phyloP scores from a whole-genome alignment of 1,284 basidiomycete genomes.

The Neolentinus lepideus region DNA sequence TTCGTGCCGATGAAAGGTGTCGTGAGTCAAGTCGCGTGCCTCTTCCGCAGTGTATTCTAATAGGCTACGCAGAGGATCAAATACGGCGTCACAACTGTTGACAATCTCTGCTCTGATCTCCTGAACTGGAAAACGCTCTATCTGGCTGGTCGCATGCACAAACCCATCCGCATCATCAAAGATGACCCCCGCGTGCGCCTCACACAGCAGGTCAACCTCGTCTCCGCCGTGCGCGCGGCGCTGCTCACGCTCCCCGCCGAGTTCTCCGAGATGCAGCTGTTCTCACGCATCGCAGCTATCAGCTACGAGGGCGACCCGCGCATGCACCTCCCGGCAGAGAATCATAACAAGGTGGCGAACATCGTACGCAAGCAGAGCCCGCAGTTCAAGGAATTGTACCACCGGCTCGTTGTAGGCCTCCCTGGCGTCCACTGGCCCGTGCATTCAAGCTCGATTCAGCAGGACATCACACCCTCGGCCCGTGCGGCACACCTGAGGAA shows the following conservation, averaged over 20 bases:
- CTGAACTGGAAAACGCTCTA: slow-evolving; percentile 93
- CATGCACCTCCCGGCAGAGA: slow-evolving; percentile 93
- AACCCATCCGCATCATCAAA: slow-evolving; percentile 86
- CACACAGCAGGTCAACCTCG: slow-evolving; percentile 90
- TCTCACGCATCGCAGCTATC: slow-evolving; percentile 80
- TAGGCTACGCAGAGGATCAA: slow-evolving; percentile 70
- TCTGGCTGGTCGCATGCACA: slow-evolving; percentile 94
- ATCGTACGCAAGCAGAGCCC: slow-evolving; percentile 80
- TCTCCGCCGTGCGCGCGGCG: slow-evolving; percentile 82
- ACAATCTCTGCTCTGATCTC: slow-evolving; percentile 84
- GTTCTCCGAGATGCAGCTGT: slow-evolving; percentile 79
- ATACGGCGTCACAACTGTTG: slow-evolving; percentile 94
- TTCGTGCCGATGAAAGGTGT: slow-evolving; percentile 79
- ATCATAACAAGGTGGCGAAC: slow-evolving; percentile 90
- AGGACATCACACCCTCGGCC: slow-evolving; percentile 63
- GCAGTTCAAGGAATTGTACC: slow-evolving; percentile 87
- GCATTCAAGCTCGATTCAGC: slow-evolving; percentile 46
- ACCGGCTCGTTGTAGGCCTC: slow-evolving; percentile 67
- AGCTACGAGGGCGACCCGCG: slow-evolving; percentile 90
- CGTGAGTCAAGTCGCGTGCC: slow-evolving; percentile 41
- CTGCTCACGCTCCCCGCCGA: slow-evolving; percentile 52
- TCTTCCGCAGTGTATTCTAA: not conserved
- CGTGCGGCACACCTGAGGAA: slow-evolving; percentile 70
- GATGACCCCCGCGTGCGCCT: slow-evolving; percentile 85
- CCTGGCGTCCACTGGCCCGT: slow-evolving; percentile 68